Conservation (phyloP, 2,329 filamentous ascomycete species). For the Scytalidium lignicola region DNA sequence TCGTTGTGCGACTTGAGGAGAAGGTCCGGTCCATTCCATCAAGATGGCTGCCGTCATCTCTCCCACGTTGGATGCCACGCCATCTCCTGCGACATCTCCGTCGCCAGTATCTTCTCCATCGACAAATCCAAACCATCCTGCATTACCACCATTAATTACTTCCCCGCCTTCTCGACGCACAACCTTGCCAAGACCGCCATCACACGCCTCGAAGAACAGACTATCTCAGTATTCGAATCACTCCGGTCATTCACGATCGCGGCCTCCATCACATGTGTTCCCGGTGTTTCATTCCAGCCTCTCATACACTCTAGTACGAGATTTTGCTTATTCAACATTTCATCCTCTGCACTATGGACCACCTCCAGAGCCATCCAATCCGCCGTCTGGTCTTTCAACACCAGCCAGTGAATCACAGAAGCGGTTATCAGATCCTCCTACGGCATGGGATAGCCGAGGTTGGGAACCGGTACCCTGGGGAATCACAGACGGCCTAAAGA, state of each 20-base stretch:
- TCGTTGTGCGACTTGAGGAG: not conserved
- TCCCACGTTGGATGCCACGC: conserved; percentile 35
- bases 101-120: conserved; percentile 38
- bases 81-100: conserved; percentile 48
- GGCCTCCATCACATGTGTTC: conserved; percentile 76
- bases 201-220: conserved; percentile 74
- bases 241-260: conserved; percentile 64
- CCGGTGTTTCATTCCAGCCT: conserved; percentile 81
- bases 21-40: not conserved
- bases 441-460: conserved; percentile 66
- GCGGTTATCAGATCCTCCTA: conserved; percentile 76
- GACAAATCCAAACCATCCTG: conserved; percentile 47
- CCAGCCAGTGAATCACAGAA: conserved; percentile 71
- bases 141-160: conserved; percentile 52
- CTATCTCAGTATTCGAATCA: conserved; percentile 78
- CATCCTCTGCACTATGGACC: conserved; percentile 94
- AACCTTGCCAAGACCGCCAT: conserved; percentile 60
- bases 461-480: conserved; percentile 44
- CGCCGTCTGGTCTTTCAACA: conserved; percentile 76
- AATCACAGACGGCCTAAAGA: conserved; percentile 45
- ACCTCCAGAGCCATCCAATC: conserved; percentile 65
- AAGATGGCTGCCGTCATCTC: conserved; percentile 47
- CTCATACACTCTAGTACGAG: conserved; percentile 82
- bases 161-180: conserved; percentile 51
- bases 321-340: conserved; percentile 82